Evolutionary conservation across 2,329 filamentous ascomycete genomes (phyloP).

Genomic region (Phyllosticta capitalensis): DNA sequence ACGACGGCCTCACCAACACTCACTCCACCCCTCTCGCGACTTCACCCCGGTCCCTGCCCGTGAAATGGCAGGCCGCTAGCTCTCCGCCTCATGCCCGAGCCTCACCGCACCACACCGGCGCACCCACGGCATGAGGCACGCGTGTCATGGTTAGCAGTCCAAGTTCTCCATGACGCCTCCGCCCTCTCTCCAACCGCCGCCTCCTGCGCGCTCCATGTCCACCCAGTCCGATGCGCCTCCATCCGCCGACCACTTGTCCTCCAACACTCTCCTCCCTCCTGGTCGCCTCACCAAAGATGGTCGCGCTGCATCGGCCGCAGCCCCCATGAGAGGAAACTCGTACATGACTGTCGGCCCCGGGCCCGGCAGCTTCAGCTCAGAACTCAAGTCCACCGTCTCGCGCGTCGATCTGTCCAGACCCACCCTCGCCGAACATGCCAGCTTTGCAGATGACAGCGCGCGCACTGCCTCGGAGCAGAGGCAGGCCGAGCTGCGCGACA

Average conservation of each 20-base stretch:
- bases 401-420: slow-evolving; percentile 52
- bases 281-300: slow-evolving; percentile 39
- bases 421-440: slow-evolving; percentile 44
- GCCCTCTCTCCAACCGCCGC: slow-evolving; percentile 21
- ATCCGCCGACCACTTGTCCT: slow-evolving; percentile 18
- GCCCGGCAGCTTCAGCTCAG: slow-evolving; percentile 80
- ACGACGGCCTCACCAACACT: slow-evolving; percentile 16
- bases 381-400: slow-evolving; percentile 64
- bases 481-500: slow-evolving; percentile 67
- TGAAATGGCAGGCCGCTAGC: slow-evolving; percentile 11
- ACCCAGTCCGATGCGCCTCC: slow-evolving; percentile 25
- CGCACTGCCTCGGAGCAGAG: slow-evolving; percentile 58
- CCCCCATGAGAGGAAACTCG: slow-evolving; percentile 57
- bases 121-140: slow-evolving; percentile 10
- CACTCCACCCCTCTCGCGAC: not conserved
- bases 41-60: slow-evolving; percentile 1
- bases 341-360: slow-evolving; percentile 57
- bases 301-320: slow-evolving; percentile 48
- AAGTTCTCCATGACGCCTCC: slow-evolving; percentile 29
- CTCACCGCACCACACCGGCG: slow-evolving; percentile 24
- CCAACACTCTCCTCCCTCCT: slow-evolving; percentile 34
- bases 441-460: slow-evolving; percentile 45
- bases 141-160: slow-evolving; percentile 24
- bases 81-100: slow-evolving; percentile 11
- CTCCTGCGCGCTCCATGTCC: slow-evolving; percentile 30